Base-by-base conservation (phyloP, 805 yeast genomes). In the Starmerella ratchasimensis region DNA sequence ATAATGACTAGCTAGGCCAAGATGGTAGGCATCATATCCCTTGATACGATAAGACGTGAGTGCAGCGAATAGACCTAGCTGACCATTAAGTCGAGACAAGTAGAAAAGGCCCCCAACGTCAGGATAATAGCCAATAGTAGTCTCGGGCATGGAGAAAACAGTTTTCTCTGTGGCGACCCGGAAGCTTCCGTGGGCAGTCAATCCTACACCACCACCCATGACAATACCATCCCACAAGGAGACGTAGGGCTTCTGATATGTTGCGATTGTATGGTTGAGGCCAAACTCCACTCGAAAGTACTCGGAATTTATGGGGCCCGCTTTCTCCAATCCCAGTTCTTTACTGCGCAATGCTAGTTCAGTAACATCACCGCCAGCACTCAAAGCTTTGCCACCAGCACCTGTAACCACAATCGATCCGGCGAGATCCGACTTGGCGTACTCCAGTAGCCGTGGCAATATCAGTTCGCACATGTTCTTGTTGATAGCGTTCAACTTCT, bases 141-240 rank as follows among this genome's bases (percentile, higher is more conserved):
- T 80, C 61, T 90, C 97, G 7, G 98, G 97, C 98, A 90, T 90
- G 44, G 97, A 94, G 62, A 84, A 71, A 56, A 76, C 69, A 9
- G 97, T 86, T 51, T 72, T 70, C 51, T 88, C 96, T 29, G 94
- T 80, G n/a, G 93, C 93, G 27, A 90, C 64, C 54, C 97, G 73
- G 66, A 88, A 88, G 3, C 95, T 88, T 10, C 82, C 77, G 60
- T 90, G 97, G 29, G 82, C 78, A 0, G 88, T 68, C 31, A 90
- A 63, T 4, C 98, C 97, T 31, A 84, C 94, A 50, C 97, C 97
- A 36, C 97, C 97, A 38, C 97, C 98, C 94, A 90, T 83, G 20
- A 88, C 82, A 50, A 88, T 81, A 17, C 97, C 96, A 54, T 90
- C 77, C 74, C 80, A 76, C 27, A 83, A 53, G 0, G 93, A 66